A percentile compares a stretch with the other conserved stretches of the same genome.
phyloP scores from a whole-genome alignment of 306 rosid species.

The Cotoneaster glaucophyllus region DNA sequence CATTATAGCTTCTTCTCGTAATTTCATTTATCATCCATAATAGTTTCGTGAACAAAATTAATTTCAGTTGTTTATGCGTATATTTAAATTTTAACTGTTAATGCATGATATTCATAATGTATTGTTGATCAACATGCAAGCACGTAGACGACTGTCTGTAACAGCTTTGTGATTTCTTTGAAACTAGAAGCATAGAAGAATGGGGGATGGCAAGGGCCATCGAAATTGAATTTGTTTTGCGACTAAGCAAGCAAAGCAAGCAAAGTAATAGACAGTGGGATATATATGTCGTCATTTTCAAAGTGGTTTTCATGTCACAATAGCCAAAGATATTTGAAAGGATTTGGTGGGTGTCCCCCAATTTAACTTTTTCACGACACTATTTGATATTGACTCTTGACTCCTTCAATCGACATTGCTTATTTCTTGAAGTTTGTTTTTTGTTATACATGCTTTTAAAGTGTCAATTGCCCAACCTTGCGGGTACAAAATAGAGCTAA shows the following conservation, averaged over 20 bases:
- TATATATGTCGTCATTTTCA: slow-evolving; percentile 27
- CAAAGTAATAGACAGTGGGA: slow-evolving; percentile 3
- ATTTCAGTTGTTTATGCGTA: no score
- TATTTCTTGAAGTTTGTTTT: background rate
- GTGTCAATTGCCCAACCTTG: background rate
- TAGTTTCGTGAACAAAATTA: no score
- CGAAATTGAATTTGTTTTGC: background rate
- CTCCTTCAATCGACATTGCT: background rate
- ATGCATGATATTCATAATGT: no score
- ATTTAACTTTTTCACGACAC: slow-evolving; percentile 36
- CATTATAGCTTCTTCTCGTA: background rate
- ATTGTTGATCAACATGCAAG: no score
- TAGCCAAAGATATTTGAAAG: slow-evolving; percentile 23
- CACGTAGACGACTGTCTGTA: background rate
- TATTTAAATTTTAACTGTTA: no score
- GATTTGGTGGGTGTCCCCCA: slow-evolving; percentile 41
- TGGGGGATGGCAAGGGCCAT: background rate
- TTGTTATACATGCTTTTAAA: background rate
- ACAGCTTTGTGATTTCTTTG: background rate
- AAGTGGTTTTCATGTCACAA: slow-evolving; percentile 29
- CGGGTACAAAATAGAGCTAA: background rate
- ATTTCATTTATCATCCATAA: background rate
- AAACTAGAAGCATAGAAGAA: background rate
- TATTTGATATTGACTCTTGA: slow-evolving; percentile 21
- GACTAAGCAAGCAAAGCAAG: background rate